Base-by-base conservation (phyloP, 2,329 filamentous ascomycete genomes). In the Cephalotrichum gorgonifer region DNA sequence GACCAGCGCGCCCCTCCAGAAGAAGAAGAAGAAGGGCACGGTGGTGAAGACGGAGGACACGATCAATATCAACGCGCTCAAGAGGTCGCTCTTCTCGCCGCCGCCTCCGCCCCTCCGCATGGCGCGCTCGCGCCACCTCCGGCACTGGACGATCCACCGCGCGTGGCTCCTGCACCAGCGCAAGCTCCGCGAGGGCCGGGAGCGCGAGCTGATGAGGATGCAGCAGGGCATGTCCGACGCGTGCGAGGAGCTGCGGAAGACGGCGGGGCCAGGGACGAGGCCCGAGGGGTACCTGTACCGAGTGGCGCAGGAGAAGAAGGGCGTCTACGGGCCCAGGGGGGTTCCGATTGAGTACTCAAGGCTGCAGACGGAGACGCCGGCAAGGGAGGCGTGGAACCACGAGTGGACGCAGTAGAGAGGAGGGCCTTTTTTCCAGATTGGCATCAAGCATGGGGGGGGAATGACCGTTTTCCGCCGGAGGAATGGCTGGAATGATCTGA, bases 61-160 rank as follows among this genome's bases (percentile, higher is more conserved):
- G 17, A 47, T 54, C 38, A 65, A 64, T 53, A 52, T 76, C 57
- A 54, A 61, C 45, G 70, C 68, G 51, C 64, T 76, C 51, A 68
- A 66, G 51, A 59, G 66, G 47, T 71, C 73, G 53, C 72, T 74
- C 63, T 73, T 73, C 56, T 71, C 72, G 27, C 64, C 62, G n/a
- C 70, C 73, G 1, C 76, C 76, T 5, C 70, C 78, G 0, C 90
- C 93, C 1, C 79, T 98, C 55, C 85, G 88, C 59, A 90, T 97
- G 78, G 88, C 81, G 38, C 88, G 91, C 58, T 86, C 85, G 66
- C 83, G 93, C 50, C 79, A 82, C 67, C 81, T 98, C 55, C 87
- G 93, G 43, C 93, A 98, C 75, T 98, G 93, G 93, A 97, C 93
- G 47, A 97, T 98, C 67, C 90, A 97, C 74, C 89, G 93, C 58